Conservation (phyloP, 2,329 filamentous ascomycete genomes). For the Lachnellula suecica region DNA sequence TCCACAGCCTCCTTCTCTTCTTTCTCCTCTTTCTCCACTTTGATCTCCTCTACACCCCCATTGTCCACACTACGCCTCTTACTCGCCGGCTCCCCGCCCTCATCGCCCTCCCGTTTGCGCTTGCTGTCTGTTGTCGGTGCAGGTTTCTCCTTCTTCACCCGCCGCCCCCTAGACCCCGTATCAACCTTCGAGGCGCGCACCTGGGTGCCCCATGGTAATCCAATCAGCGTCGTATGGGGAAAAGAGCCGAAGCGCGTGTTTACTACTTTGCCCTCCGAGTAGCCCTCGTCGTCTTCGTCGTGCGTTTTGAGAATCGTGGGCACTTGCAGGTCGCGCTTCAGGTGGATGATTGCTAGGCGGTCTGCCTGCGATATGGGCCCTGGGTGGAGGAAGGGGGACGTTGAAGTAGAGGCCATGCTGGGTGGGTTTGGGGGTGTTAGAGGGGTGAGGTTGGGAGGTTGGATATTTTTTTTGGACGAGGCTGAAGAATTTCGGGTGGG, state of each 20-base stretch:
- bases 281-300: conserved; percentile 65
- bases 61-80: conserved; percentile 10
- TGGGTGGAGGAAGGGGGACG: conserved; percentile 80
- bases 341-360: conserved; percentile 77
- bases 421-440: too few species aligned
- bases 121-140: conserved; percentile 45
- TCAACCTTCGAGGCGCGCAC: conserved; percentile 87
- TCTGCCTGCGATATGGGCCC: conserved; percentile 60
- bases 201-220: conserved; percentile 87
- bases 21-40: conserved; percentile 28
- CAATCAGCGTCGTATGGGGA: conserved; percentile 74
- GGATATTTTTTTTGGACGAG: conserved; percentile 12
- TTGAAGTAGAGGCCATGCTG: conserved; percentile 27
- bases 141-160: conserved; percentile 59
- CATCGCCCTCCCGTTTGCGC: conserved; percentile 41
- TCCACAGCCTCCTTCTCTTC: conserved; percentile 49
- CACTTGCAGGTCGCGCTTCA: conserved; percentile 82
- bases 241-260: conserved; percentile 96
- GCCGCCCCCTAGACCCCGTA: conserved; percentile 82
- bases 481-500: conserved; percentile 8
- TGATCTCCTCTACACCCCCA: conserved; percentile 30
- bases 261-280: conserved; percentile 73
- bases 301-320: conserved; percentile 68
- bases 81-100: conserved; percentile 15
- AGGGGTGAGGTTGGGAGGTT: too few species aligned